These are phyloP conservation scores for Epithele typhae DNA, from an alignment of 768 basidiomycete genomes.

Conservation along the genomic window DNA sequence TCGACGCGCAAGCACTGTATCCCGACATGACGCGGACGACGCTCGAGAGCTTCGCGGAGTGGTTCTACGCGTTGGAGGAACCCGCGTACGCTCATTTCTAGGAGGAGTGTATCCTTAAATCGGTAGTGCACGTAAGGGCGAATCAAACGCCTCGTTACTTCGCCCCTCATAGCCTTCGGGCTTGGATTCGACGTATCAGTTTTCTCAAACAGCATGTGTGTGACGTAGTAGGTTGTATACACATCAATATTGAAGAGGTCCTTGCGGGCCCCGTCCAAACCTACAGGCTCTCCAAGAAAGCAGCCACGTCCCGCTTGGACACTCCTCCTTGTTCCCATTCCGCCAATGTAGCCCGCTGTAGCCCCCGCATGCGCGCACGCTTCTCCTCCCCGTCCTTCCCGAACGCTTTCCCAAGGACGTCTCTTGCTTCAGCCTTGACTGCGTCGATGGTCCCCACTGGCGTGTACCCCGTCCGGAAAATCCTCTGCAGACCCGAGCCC, in stretches of 20 bases:
- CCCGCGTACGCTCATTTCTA: too few species aligned
- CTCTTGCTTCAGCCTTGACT: slow-evolving; percentile 14
- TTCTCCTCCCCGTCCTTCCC: slow-evolving; percentile 23
- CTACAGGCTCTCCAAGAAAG: slow-evolving; percentile 1
- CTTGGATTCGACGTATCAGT: too few species aligned
- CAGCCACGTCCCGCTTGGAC: background rate
- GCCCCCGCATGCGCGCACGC: slow-evolving; percentile 13
- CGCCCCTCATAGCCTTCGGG: too few species aligned
- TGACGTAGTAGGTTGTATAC: too few species aligned
- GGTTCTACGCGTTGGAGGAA: slow-evolving; percentile 13
- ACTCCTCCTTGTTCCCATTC: slow-evolving; percentile 10
- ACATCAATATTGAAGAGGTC: too few species aligned
- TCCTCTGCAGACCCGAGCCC: slow-evolving; percentile 12
- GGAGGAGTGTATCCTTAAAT: too few species aligned
- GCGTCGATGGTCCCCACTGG: slow-evolving; percentile 21
- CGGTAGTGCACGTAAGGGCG: too few species aligned
- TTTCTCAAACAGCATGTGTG: too few species aligned
- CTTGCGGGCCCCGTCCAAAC: too few species aligned
- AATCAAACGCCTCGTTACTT: too few species aligned
- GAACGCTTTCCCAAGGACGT: slow-evolving; percentile 17
- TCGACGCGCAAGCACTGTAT: slow-evolving; percentile 28
- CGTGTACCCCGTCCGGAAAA: slow-evolving; percentile 12
- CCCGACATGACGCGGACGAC: slow-evolving; percentile 18
- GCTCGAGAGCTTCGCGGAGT: slow-evolving; percentile 23
- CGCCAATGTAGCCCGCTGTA: background rate